A percentile compares a stretch with the other conserved stretches of the same genome.
phyloP scores from a whole-genome alignment of 2,329 filamentous ascomycete genomes.

The Aspergillus sp. region DNA sequence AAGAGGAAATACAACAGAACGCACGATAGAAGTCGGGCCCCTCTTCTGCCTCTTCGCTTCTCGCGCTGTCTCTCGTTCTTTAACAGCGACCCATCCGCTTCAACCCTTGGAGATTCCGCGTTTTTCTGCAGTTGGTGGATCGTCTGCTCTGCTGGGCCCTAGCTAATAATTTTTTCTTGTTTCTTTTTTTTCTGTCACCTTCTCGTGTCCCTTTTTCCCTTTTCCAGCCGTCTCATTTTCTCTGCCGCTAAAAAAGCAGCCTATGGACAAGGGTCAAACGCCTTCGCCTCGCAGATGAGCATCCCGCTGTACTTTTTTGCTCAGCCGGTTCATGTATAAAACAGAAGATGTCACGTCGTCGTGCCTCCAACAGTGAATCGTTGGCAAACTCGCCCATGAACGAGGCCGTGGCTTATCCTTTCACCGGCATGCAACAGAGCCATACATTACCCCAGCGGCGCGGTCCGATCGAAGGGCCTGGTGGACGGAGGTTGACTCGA shows the following conservation, averaged over 20 bases:
- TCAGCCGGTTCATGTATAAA: slow-evolving; percentile 18
- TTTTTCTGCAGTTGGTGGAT: slow-evolving; percentile 6
- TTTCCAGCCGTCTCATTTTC: slow-evolving; percentile 7
- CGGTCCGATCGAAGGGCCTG: slow-evolving; percentile 42
- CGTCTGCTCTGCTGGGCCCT: background rate
- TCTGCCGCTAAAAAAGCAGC: slow-evolving; percentile 14
- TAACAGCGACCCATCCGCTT: slow-evolving; percentile 11
- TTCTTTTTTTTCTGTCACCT: slow-evolving; percentile 2
- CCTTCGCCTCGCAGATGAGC: slow-evolving; percentile 19
- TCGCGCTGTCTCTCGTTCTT: background rate
- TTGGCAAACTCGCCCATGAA: slow-evolving; percentile 30
- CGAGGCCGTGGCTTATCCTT: slow-evolving; percentile 36
- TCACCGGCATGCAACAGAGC: slow-evolving; percentile 25
- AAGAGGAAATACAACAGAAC: slow-evolving; percentile 18
- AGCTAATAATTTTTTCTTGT: slow-evolving; percentile 1
- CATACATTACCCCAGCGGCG: slow-evolving; percentile 27
- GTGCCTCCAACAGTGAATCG: slow-evolving; percentile 38
- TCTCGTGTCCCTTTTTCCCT: slow-evolving; percentile 3
- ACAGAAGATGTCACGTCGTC: slow-evolving; percentile 37
- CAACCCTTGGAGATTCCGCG: slow-evolving; percentile 3
- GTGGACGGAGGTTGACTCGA: slow-evolving; percentile 39
- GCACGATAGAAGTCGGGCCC: slow-evolving; percentile 13
- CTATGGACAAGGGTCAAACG: slow-evolving; percentile 13
- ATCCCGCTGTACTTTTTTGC: slow-evolving; percentile 11
- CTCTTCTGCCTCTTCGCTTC: slow-evolving; percentile 3